phyloP scores from a whole-genome alignment of 768 basidiomycete species.

The Suillus placidus region DNA sequence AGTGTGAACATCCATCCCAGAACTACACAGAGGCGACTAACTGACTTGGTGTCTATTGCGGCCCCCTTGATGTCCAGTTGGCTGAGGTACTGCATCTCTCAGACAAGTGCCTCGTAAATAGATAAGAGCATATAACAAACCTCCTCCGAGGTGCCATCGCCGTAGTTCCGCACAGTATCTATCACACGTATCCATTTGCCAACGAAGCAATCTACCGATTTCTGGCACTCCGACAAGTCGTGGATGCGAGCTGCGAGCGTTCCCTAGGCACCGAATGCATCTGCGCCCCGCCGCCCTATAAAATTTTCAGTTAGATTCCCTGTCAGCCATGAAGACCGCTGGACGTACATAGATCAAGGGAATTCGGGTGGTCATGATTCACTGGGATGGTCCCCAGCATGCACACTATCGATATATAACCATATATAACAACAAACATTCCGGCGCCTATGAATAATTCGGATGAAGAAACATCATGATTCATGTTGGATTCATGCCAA shows the following conservation, averaged over 20 bases:
- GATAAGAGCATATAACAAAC: background rate
- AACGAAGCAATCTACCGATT: conserved; percentile 9
- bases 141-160: conserved; percentile 7
- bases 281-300: conserved; percentile 2
- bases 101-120: background rate
- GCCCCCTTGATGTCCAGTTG: conserved; percentile 33
- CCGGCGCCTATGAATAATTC: background rate
- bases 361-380: conserved; percentile 1
- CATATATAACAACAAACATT: background rate
- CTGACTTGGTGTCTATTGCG: conserved; percentile 43
- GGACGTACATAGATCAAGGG: conserved; percentile 8
- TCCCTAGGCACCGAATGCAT: background rate
- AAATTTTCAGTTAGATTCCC: background rate
- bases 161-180: conserved; percentile 1
- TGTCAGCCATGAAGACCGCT: background rate
- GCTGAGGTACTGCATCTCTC: conserved; percentile 26
- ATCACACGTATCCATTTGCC: conserved; percentile 8
- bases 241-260: conserved; percentile 7
- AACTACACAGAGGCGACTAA: conserved; percentile 23
- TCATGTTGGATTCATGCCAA: no score
- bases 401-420: background rate
- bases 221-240: conserved; percentile 11
- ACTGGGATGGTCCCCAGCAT: background rate
- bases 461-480: background rate
- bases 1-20: background rate